Evolutionary conservation across 2,329 filamentous ascomycete species (phyloP).

Genomic region (Ophiostoma tasmaniense): DNA sequence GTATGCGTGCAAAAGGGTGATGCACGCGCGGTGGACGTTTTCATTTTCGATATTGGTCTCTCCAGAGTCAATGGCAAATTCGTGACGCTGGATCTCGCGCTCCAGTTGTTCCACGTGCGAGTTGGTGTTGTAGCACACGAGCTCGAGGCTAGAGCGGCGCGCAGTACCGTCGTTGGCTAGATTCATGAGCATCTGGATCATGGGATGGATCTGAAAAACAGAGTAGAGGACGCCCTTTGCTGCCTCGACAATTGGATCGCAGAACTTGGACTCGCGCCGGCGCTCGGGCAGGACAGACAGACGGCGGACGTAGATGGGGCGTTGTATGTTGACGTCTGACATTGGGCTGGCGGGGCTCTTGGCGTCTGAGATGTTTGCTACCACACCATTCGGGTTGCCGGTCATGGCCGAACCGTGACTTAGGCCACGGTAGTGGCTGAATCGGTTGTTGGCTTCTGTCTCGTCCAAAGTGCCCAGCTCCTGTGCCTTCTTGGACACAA

Average conservation of each 20-base stretch:
- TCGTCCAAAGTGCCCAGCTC: constrained; percentile 57
- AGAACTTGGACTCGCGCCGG: constrained; percentile 51
- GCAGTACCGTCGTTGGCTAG: constrained; percentile 52
- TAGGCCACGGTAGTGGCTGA: constrained; percentile 58
- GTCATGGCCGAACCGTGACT: constrained; percentile 64
- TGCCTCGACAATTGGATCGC: constrained; percentile 54
- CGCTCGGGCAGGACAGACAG: constrained; percentile 56
- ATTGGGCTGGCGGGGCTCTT: constrained; percentile 53
- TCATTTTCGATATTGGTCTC: constrained; percentile 47
- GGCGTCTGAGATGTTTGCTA: constrained; percentile 17
- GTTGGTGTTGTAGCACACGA: constrained; percentile 60
- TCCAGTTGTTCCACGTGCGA: constrained; percentile 58
- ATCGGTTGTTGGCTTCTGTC: constrained; percentile 52
- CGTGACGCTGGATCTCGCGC: constrained; percentile 55
- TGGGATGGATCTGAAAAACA: constrained; percentile 59
- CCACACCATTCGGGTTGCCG: constrained; percentile 32
- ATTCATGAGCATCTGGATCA: constrained; percentile 57
- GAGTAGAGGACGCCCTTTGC: constrained; percentile 60
- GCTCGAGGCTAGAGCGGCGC: constrained; percentile 56
- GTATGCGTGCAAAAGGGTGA: constrained; percentile 56
- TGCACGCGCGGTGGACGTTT: constrained; percentile 54
- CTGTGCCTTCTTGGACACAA: constrained; percentile 50
- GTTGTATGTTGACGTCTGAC: constrained; percentile 42
- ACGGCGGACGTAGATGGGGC: constrained; percentile 54
- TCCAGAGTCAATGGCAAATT: constrained; percentile 39